Conservation (phyloP, 345 rosid genomes). For the Triadica sebifera region DNA sequence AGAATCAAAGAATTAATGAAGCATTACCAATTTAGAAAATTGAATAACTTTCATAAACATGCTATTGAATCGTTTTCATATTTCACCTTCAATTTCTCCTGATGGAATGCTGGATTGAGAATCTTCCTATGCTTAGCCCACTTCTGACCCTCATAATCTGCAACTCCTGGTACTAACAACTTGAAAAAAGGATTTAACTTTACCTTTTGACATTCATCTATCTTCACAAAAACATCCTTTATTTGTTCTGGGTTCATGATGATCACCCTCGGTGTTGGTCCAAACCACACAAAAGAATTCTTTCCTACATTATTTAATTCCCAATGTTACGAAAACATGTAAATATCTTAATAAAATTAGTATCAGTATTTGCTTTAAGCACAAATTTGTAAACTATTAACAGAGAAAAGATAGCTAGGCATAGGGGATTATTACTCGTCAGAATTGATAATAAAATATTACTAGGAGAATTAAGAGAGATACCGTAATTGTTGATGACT, state of each 20-base stretch:
- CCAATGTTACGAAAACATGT: too few species aligned
- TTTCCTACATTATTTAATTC: neutral
- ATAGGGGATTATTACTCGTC: too few species aligned
- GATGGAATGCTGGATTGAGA: constrained; percentile 50
- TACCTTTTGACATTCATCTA: constrained; percentile 29
- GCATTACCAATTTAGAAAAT: neutral
- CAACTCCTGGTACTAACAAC: constrained; percentile 35
- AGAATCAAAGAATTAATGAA: neutral
- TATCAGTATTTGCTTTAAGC: too few species aligned
- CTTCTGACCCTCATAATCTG: constrained; percentile 35
- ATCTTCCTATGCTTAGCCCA: constrained; percentile 52
- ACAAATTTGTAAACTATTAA: too few species aligned
- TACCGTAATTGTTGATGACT: constrained; percentile 38
- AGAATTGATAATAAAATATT: too few species aligned
- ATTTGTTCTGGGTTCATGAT: constrained; percentile 6
- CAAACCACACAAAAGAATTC: constrained; percentile 6
- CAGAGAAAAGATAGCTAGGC: too few species aligned
- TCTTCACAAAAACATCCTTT: constrained; percentile 6
- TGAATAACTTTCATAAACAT: neutral
- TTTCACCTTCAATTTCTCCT: constrained; percentile 49
- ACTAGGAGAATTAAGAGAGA: too few species aligned
- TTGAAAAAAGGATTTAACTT: constrained; percentile 27
- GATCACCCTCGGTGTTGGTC: neutral
- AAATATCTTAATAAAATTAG: too few species aligned
- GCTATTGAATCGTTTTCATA: neutral